Base-by-base conservation (phyloP, 108 stramenopile species). In the Cyclostephanos invisitatus region DNA sequence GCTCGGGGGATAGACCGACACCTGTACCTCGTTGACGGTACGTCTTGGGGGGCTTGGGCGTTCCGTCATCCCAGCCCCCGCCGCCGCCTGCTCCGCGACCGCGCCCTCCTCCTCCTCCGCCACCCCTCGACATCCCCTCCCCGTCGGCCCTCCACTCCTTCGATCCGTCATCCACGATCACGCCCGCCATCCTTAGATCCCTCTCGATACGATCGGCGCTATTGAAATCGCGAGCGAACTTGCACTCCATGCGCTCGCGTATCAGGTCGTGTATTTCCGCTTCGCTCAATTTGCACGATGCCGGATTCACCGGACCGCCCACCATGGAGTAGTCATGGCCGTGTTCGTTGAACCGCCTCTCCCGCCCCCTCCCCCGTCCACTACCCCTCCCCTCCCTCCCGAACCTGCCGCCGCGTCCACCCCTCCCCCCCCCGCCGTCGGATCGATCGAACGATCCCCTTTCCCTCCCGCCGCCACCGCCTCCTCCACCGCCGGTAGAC, bases 321-420 rank as follows among this genome's bases (percentile, higher is more conserved):
- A 67, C 78, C 69, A 80, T 81, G 17, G 64, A 17, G 75, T 95
- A 95, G 66, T 94, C 93, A 70, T 94, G 93, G 18, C 92, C 92
- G 44, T 77, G 64, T 29, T 86, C 83, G 51, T 90, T 90, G 68
- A 94, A 91, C 49, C 83, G 60, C 17, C 74, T 38, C 63, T 77
- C 77, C 10, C 70, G 44, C 9, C 51, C 62, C 7, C 62, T 61
- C 8, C 49, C 51, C 24, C 70, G 44, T 47, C 50, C 62, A 5
- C 67, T 38, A 8, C 75, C 37, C 29, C 72, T 38, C 1, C 48
- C 46, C 24, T 49, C 64, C 48, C 73, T 61, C 2, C 64, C 73
- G 35, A 35, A 15, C 21, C 65, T 38, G 21, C 62, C 59, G 4
- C 67, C 51, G 27, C 73, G 17, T 2, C 59, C 66, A 5, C 70